A percentile compares a stretch with the other conserved stretches of the same genome.
Conservation (phyloP, 441 rosid species). For the Dalechampia spathulata region DNA sequence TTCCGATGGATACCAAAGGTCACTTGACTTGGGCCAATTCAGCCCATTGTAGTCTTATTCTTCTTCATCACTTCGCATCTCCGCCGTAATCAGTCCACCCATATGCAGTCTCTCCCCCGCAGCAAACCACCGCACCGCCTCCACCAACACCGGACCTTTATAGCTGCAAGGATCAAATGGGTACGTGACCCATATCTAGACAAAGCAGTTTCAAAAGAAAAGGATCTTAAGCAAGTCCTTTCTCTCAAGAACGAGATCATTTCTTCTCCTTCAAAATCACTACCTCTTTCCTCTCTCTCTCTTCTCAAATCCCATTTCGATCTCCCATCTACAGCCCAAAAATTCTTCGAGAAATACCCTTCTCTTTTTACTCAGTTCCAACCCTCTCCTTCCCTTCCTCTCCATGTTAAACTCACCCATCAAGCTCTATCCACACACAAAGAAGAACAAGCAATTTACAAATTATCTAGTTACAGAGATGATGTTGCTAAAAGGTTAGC, state of each 20-base stretch:
- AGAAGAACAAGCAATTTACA: conserved; percentile 45
- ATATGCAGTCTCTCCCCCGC: conserved; percentile 1
- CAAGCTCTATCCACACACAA: conserved; percentile 37
- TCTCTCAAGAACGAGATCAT: conserved; percentile 56
- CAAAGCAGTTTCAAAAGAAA: conserved; percentile 44
- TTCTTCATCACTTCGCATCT: background rate
- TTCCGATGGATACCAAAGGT: too few species aligned
- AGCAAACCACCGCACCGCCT: conserved; percentile 19
- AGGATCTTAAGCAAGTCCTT: conserved; percentile 45
- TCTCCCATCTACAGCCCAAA: conserved; percentile 36
- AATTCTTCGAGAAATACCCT: conserved; percentile 39
- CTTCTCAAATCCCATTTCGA: conserved; percentile 46
- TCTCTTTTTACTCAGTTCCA: conserved; percentile 53
- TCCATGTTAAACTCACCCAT: conserved; percentile 58
- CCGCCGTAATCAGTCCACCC: background rate
- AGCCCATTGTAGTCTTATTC: background rate
- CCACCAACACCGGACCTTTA: conserved; percentile 42
- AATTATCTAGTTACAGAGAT: conserved; percentile 22
- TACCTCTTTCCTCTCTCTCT: conserved; percentile 58
- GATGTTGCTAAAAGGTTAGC: conserved; percentile 38
- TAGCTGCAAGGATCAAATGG: conserved; percentile 62
- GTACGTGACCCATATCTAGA: conserved; percentile 59
- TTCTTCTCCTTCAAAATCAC: conserved; percentile 42
- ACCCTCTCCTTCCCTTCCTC: conserved; percentile 56
- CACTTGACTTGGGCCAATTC: background rate